phyloP scores from a whole-genome alignment of 1,284 basidiomycete species.

The Cerrena zonata region DNA sequence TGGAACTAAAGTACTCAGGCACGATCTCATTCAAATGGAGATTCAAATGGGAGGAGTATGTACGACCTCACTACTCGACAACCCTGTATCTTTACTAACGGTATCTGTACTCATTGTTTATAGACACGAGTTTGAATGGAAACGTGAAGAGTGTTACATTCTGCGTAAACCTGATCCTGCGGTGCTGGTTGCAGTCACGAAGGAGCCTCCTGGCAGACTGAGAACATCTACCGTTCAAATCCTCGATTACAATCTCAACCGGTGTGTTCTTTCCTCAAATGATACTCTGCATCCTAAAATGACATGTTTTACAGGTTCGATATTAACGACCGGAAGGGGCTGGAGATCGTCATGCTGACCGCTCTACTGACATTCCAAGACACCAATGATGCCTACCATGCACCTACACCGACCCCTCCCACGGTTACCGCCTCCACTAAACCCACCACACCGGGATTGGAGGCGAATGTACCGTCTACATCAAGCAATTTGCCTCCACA shows the following conservation, averaged over 20 bases:
- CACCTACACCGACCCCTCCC: conserved; percentile 24
- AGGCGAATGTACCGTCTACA: conserved; percentile 8
- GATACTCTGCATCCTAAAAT: too few relatives aligned
- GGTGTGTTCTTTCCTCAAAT: conserved; percentile 47
- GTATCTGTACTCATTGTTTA: neutral
- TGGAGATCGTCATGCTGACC: conserved; percentile 75
- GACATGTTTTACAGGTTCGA: too few relatives aligned
- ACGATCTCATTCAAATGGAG: conserved; percentile 70
- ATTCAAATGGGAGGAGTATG: conserved; percentile 78
- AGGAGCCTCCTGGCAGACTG: conserved; percentile 61
- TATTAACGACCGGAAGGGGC: conserved; percentile 73
- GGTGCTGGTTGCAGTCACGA: conserved; percentile 74
- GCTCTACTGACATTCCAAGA: conserved; percentile 75
- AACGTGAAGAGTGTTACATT: conserved; percentile 73
- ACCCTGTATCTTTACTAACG: neutral
- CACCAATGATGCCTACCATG: conserved; percentile 53
- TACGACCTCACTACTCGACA: conserved; percentile 14
- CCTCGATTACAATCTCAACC: conserved; percentile 78
- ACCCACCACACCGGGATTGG: conserved; percentile 10
- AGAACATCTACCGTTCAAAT: conserved; percentile 70
- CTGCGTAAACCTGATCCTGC: conserved; percentile 80
- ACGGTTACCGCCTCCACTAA: conserved; percentile 13
- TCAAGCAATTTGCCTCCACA: neutral
- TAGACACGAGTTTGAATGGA: conserved; percentile 80
- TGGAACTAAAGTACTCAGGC: conserved; percentile 70